Conservation (phyloP, 176 grass and related monocot genomes). For the Otatea glauca region DNA sequence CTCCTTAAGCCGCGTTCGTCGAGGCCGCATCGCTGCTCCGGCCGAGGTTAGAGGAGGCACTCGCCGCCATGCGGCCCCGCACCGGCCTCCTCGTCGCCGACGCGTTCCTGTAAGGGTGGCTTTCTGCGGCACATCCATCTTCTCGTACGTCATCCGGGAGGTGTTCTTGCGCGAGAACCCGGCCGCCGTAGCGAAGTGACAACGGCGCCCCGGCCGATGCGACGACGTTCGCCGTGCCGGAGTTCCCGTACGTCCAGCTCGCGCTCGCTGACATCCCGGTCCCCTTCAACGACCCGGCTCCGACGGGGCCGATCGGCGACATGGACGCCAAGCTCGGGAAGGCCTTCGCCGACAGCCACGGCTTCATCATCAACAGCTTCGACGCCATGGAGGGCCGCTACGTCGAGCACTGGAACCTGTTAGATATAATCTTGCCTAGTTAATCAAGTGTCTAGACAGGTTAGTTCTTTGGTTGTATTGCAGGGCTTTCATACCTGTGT, state of each 20-base stretch:
- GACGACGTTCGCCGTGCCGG: constrained; percentile 30
- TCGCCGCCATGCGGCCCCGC: constrained; percentile 7
- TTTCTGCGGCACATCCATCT: not conserved
- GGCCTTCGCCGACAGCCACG: constrained; percentile 16
- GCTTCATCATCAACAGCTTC: constrained; percentile 49
- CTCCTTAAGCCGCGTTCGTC: constrained; percentile 8
- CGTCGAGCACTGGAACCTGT: constrained; percentile 35
- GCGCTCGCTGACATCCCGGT: not conserved
- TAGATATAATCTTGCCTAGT: too few species aligned
- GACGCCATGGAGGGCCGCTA: constrained; percentile 18
- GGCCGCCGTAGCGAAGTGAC: not conserved
- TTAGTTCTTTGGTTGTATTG: too few species aligned
- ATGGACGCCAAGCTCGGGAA: not conserved
- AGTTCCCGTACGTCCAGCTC: constrained; percentile 42
- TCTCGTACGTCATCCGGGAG: constrained; percentile 13
- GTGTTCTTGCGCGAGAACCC: not conserved
- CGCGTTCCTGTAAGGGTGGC: not conserved
- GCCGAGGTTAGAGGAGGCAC: constrained; percentile 46
- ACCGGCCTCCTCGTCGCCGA: constrained; percentile 37
- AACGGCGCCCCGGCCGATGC: too few species aligned
- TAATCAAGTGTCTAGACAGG: too few species aligned
- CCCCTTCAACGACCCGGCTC: not conserved
- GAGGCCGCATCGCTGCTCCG: constrained; percentile 31
- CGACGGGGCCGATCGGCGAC: not conserved
- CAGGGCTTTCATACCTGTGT: too few species aligned